phyloP scores from a whole-genome alignment of 495 filamentous ascomycete species.

The Podospora pseudocomata region DNA sequence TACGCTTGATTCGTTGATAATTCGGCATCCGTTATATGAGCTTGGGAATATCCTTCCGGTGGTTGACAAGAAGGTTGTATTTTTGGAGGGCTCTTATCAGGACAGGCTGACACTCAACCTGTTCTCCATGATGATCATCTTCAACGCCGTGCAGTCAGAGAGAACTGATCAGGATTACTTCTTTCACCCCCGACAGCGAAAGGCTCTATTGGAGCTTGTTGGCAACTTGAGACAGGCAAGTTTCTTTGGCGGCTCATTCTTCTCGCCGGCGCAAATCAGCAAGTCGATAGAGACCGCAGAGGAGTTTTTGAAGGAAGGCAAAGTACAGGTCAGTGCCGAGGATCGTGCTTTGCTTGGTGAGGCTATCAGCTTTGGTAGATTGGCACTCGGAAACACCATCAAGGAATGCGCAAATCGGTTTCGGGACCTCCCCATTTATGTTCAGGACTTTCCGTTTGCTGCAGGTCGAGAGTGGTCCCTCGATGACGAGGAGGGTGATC shows the following conservation, averaged over 20 bases:
- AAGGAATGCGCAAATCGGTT: conserved; percentile 64
- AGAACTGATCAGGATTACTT: conserved; percentile 81
- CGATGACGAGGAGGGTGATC: conserved; percentile 37
- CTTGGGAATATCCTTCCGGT: conserved; percentile 63
- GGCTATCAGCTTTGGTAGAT: conserved; percentile 60
- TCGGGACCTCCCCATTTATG: conserved; percentile 74
- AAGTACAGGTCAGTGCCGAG: conserved; percentile 47
- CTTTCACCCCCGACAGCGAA: conserved; percentile 70
- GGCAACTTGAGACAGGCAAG: conserved; percentile 80
- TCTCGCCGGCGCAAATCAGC: conserved; percentile 56
- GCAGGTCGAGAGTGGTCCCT: conserved; percentile 62
- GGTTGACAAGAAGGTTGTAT: conserved; percentile 65
- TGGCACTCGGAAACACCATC: conserved; percentile 53
- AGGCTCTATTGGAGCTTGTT: conserved; percentile 60
- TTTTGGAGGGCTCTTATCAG: conserved; percentile 76
- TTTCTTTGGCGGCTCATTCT: conserved; percentile 82
- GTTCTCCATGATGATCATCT: conserved; percentile 73
- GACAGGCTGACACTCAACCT: conserved; percentile 81
- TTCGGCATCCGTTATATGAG: conserved; percentile 72
- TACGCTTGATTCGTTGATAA: conserved; percentile 70
- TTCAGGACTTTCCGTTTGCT: conserved; percentile 57
- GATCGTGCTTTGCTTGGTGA: conserved; percentile 60
- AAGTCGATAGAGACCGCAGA: conserved; percentile 59
- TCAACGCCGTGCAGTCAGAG: conserved; percentile 89
- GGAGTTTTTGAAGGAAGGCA: conserved; percentile 57